Evolutionary conservation across 306 rosid genomes (phyloP), one percentile per base, ranked within the genome.

Genomic region (Trichosanthes cucumerina): DNA sequence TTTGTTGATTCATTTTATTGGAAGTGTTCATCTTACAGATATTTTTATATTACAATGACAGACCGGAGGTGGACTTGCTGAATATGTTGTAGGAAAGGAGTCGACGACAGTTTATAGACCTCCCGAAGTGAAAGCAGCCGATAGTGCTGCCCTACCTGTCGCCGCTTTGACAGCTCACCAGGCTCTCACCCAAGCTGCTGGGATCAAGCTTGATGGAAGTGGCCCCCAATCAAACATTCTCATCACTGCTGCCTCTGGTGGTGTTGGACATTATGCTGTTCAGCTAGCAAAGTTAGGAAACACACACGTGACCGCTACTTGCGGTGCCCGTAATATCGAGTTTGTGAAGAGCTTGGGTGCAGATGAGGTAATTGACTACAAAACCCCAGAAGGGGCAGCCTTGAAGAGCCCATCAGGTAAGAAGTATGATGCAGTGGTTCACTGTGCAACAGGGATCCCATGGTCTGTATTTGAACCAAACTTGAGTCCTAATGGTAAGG

Each of bases 31-130:
- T 24, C 38, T 60, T 65, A 38, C 44, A 15, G 1, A 18, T 15
- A 7, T 34, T 64, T 26, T 15, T 78, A 23, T 31, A 15, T 69
- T 77, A 10, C 79, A 52, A 75, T 87, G 83, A 77, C 81, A 91
- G 97, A 46, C 78, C 34, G 97, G 91, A 80, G 95, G 97, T 73
- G 97, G 93, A 68, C 76, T 92, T 31, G 91, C 96, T 7, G 88
- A 87, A 79, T 92, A 62, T 80, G 86, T 80, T 18, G 88, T 85
- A 66, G 85, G 87, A 7, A 71, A 77, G 31, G 88, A 80, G 82
- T 87, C 66, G 74, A 65, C 85, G 77, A 86, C 89, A 10, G 89
- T 83, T 21, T 2, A 39, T 8, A 86, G 93, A 81, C 96, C 93
- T 19, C 26, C 80, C 38, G 87, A 90, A 79, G 88, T 92, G 50